Conservation (phyloP, 2,329 filamentous ascomycete species). For the Fusarium poae region DNA sequence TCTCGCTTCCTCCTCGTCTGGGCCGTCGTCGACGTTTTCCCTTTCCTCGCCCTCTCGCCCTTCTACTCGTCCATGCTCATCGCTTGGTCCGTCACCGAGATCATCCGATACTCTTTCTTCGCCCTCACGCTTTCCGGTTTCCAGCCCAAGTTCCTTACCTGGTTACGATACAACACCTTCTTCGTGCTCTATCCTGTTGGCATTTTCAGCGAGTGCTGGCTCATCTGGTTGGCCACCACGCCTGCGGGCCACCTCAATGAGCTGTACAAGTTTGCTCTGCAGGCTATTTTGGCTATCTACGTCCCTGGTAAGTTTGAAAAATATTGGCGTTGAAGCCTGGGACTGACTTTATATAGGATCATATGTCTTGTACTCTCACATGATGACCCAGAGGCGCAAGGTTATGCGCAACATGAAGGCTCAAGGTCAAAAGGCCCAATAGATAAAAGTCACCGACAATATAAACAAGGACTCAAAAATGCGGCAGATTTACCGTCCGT, state of each 20-base stretch:
- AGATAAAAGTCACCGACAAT: neutral
- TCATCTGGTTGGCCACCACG: conserved; percentile 78
- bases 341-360: conserved; percentile 62
- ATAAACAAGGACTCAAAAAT: neutral
- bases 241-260: conserved; percentile 65
- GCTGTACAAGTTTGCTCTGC: conserved; percentile 70
- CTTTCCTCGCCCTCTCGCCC: conserved; percentile 69
- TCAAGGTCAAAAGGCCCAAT: conserved; percentile 58
- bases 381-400: conserved; percentile 91
- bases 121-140: conserved; percentile 75
- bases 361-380: conserved; percentile 91
- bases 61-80: conserved; percentile 83
- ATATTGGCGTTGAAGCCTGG: neutral
- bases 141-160: conserved; percentile 76
- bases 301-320: conserved; percentile 74
- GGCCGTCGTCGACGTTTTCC: conserved; percentile 83
- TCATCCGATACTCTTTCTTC: conserved; percentile 94
- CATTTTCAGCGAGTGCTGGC: conserved; percentile 86
- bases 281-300: conserved; percentile 78
- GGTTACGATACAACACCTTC: conserved; percentile 93
- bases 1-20: conserved; percentile 91
- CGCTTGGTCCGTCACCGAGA: conserved; percentile 92
- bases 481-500: neutral
- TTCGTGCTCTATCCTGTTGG: conserved; percentile 92
- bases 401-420: conserved; percentile 74